A percentile compares a stretch with the other conserved stretches of the same genome.
Conservation (phyloP, 169 alveolate species). For the Besnoitia besnoiti region DNA sequence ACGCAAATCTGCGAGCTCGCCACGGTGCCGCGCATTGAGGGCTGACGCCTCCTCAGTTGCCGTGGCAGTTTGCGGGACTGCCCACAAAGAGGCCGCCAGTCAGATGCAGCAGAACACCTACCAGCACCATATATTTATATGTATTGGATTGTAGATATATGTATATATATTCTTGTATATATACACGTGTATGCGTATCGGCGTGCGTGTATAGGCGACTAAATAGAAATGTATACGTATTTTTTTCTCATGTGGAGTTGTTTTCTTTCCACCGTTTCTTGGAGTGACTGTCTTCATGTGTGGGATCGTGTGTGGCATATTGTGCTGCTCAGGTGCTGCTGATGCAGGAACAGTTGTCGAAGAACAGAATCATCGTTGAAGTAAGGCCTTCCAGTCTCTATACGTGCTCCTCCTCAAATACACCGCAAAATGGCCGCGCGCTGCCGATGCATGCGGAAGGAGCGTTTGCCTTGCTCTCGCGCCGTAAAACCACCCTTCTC, state of each 20-base stretch:
- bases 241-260: neutral
- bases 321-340: constrained; percentile 89
- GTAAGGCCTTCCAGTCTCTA: constrained; percentile 28
- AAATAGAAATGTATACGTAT: neutral
- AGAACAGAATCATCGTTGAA: constrained; percentile 99
- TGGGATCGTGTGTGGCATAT: too few species aligned
- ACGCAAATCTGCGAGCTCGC: neutral
- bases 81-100: too few species aligned
- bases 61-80: too few species aligned
- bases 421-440: too few species aligned
- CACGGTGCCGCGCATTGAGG: too few species aligned
- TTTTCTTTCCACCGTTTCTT: too few species aligned
- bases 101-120: too few species aligned
- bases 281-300: too few species aligned
- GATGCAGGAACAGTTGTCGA: constrained; percentile 98
- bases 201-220: neutral
- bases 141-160: neutral
- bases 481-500: too few species aligned
- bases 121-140: too few species aligned
- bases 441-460: neutral
- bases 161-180: neutral
- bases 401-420: neutral
- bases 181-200: neutral
- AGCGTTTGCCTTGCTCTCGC: neutral
- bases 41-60: too few species aligned